Percentiles rank a stretch among this genome's conserved stretches.
These are phyloP conservation scores for Biscogniauxia sp. DNA, from an alignment of 2,329 filamentous ascomycete genomes.

Conservation along the genomic window DNA sequence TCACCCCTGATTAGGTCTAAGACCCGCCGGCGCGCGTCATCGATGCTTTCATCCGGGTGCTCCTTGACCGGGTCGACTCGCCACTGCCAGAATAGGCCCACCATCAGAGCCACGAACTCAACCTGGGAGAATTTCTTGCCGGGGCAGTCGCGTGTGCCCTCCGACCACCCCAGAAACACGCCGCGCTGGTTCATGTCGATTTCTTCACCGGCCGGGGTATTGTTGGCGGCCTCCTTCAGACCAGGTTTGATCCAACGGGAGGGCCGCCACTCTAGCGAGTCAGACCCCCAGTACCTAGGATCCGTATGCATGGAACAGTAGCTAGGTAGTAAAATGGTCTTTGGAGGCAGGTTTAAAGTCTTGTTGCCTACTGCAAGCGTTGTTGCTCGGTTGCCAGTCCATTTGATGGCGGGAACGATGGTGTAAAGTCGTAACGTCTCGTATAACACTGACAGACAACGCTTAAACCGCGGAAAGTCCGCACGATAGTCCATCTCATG, in stretches of 20 bases:
- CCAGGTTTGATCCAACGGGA: conserved; percentile 17
- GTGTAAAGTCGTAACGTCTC: conserved; percentile 43
- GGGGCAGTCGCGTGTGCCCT: conserved; percentile 31
- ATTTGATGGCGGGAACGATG: conserved; percentile 30
- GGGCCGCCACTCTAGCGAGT: conserved; percentile 20
- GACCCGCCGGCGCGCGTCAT: conserved; percentile 10
- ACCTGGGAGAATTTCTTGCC: conserved; percentile 36
- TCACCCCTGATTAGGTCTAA: conserved; percentile 16
- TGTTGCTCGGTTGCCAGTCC: conserved; percentile 17
- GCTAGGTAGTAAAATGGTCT: conserved; percentile 17
- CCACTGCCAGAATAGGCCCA: conserved; percentile 13
- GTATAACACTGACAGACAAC: conserved; percentile 35
- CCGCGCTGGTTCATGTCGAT: conserved; percentile 15
- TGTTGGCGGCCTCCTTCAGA: too few relatives aligned
- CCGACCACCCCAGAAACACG: conserved; percentile 31
- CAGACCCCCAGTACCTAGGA: conserved; percentile 20
- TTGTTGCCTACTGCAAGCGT: conserved; percentile 15
- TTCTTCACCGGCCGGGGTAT: conserved; percentile 13
- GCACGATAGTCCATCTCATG: conserved; percentile 15
- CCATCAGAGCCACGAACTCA: conserved; percentile 28
- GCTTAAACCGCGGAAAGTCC: conserved; percentile 39
- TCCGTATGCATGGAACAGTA: conserved; percentile 20
- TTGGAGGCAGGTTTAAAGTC: conserved; percentile 11
- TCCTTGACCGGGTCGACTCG: conserved; percentile 14
- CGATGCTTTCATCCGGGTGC: conserved; percentile 9